phyloP scores from a whole-genome alignment of 345 rosid species.

The Cochlearia excelsa region DNA sequence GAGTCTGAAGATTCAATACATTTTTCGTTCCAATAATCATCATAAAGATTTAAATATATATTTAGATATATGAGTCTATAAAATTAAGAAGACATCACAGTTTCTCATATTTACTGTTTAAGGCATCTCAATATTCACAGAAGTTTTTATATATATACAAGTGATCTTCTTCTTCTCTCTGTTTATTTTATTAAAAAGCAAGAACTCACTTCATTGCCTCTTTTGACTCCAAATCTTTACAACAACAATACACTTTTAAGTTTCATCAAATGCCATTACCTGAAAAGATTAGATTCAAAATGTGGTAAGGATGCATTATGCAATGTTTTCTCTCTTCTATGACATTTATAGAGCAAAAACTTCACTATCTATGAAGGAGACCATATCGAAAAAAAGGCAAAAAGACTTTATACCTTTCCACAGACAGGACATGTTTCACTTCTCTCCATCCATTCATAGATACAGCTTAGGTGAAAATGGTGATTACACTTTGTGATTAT shows the following conservation, averaged over 20 bases:
- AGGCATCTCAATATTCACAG: constrained; percentile 1
- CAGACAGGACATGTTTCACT: constrained; percentile 97
- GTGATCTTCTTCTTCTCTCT: neutral
- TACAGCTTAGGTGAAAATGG: constrained; percentile 99
- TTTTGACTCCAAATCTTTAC: neutral
- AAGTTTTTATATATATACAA: neutral
- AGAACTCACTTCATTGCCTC: neutral
- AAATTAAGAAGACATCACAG: neutral
- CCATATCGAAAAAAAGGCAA: constrained; percentile 6
- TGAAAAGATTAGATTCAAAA: neutral
- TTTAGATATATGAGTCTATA: neutral
- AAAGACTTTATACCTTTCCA: constrained; percentile 64
- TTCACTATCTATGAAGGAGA: constrained; percentile 16
- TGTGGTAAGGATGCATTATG: neutral
- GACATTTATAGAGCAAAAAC: neutral
- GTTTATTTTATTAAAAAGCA: neutral
- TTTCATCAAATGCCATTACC: neutral
- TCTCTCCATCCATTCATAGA: constrained; percentile 99
- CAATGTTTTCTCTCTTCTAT: neutral
- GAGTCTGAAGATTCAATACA: no score
- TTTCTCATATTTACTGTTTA: neutral
- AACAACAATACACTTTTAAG: neutral
- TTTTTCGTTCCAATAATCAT: neutral
- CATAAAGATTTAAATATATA: neutral
- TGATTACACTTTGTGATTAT: constrained; percentile 86